These are phyloP conservation scores for Biscutella laevigata DNA, from an alignment of 441 rosid genomes.

Conservation along the genomic window DNA sequence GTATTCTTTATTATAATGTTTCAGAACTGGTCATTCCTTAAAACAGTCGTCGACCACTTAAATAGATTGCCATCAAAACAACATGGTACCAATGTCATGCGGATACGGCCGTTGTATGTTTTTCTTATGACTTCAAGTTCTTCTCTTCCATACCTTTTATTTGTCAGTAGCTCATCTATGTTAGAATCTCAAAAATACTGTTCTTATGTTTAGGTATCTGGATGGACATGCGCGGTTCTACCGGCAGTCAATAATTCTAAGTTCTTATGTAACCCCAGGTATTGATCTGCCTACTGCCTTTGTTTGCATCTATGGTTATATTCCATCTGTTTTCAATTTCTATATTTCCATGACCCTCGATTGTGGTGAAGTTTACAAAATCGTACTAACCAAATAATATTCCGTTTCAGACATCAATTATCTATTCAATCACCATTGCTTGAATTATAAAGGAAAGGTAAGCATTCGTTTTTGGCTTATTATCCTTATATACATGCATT, in stretches of 20 bases:
- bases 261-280: constrained; percentile 83
- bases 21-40: constrained; percentile 80
- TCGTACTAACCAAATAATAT: constrained; percentile 13
- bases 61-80: constrained; percentile 70
- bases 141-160: constrained; percentile 2
- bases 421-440: constrained; percentile 56
- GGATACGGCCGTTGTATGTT: constrained; percentile 72
- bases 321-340: background rate
- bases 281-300: constrained; percentile 3
- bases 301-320: constrained; percentile 7
- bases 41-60: constrained; percentile 50
- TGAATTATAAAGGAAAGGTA: constrained; percentile 82
- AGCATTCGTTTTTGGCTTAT: constrained; percentile 7
- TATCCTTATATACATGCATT: constrained; percentile 9
- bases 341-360: background rate
- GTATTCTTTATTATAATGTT: constrained; percentile 22
- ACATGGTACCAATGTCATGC: constrained; percentile 84
- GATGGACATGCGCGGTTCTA: constrained; percentile 69
- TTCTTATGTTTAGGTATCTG: constrained; percentile 55
- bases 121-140: background rate
- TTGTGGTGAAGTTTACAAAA: constrained; percentile 12
- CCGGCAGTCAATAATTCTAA: constrained; percentile 70
- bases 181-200: background rate
- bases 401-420: constrained; percentile 61
- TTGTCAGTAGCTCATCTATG: background rate